Conservation (phyloP, 2,329 filamentous ascomycete species). For the Boeremia exigua region DNA sequence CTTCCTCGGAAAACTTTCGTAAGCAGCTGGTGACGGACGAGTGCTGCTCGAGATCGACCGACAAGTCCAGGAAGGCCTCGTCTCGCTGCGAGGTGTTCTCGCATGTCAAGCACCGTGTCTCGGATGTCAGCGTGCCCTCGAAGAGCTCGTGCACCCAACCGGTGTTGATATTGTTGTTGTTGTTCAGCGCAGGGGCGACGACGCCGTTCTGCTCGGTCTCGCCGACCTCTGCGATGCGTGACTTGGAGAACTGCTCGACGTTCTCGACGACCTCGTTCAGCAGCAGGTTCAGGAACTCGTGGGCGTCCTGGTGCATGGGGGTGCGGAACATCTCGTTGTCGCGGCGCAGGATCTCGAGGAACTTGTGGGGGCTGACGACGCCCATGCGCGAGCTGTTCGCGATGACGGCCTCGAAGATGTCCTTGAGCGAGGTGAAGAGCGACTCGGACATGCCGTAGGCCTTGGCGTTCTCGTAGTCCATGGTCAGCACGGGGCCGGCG, state of each 20-base stretch:
- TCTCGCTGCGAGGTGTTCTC: conserved; percentile 95
- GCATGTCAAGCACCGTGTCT: conserved; percentile 95
- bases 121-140: conserved; percentile 90
- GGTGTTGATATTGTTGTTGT: conserved; percentile 37
- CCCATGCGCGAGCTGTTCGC: conserved; percentile 82
- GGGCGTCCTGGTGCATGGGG: conserved; percentile 97
- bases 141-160: conserved; percentile 98
- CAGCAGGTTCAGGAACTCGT: conserved; percentile 93
- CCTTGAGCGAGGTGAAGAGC: conserved; percentile 91
- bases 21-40: conserved; percentile 95
- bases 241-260: conserved; percentile 84
- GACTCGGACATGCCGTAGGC: conserved; percentile 94
- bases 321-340: conserved; percentile 98
- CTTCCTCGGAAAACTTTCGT: conserved; percentile 94
- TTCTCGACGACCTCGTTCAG: conserved; percentile 96
- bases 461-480: conserved; percentile 78
- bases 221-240: conserved; percentile 54
- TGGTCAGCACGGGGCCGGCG: conserved; percentile 83
- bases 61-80: conserved; percentile 93
- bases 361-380: conserved; percentile 88
- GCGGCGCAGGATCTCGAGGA: conserved; percentile 89
- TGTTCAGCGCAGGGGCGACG: conserved; percentile 22
- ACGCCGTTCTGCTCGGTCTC: conserved; percentile 35
- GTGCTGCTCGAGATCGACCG: conserved; percentile 93
- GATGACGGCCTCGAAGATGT: conserved; percentile 92